These are phyloP conservation scores for Sophora flavescens DNA, from an alignment of 306 rosid species.

Conservation along the genomic window DNA sequence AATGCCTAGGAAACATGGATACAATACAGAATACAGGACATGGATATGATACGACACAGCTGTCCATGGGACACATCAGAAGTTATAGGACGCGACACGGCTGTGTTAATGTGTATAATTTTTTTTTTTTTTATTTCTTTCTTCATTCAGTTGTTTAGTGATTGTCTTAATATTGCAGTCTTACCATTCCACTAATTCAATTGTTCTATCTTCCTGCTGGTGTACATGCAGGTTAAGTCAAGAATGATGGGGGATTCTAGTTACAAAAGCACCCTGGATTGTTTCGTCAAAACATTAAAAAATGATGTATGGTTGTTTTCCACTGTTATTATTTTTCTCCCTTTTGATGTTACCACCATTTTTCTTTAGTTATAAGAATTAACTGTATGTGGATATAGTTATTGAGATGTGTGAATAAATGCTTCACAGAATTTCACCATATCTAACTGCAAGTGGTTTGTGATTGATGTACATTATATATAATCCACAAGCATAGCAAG, in stretches of 20 bases:
- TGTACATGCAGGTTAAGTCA: slow-evolving; percentile 84
- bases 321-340: slow-evolving; percentile 8
- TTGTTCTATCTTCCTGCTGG: slow-evolving; percentile 27
- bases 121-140: too few relatives aligned
- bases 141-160: slow-evolving; percentile 20
- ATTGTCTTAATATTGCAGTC: slow-evolving; percentile 36
- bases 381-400: slow-evolving; percentile 1
- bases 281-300: slow-evolving; percentile 85
- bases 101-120: too few relatives aligned
- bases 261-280: slow-evolving; percentile 91
- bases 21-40: too few relatives aligned
- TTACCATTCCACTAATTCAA: slow-evolving; percentile 32
- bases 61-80: too few relatives aligned
- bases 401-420: background rate
- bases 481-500: slow-evolving; percentile 1
- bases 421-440: slow-evolving; percentile 19
- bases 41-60: too few relatives aligned
- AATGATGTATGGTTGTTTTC: slow-evolving; percentile 74
- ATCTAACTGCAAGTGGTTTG: slow-evolving; percentile 18
- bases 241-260: slow-evolving; percentile 98
- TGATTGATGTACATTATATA: background rate
- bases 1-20: too few relatives aligned
- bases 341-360: background rate
- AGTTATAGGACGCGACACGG: too few relatives aligned
- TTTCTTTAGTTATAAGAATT: slow-evolving; percentile 13